phyloP scores from a whole-genome alignment of 352 stramenopile genomes.

The Globisporangium paroecandrum region DNA sequence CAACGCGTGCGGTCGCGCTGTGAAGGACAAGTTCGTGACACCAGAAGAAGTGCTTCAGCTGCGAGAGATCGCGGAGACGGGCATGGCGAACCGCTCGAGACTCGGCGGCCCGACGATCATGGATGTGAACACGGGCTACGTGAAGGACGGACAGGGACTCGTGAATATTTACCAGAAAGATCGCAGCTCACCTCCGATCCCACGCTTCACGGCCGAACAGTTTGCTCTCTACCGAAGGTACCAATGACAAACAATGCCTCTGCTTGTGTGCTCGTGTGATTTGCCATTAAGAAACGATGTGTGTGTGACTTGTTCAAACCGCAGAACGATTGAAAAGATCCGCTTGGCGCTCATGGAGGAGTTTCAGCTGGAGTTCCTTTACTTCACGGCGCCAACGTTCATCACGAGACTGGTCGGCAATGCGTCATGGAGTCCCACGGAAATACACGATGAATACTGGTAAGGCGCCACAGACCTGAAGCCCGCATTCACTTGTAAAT shows the following conservation, averaged over 20 bases:
- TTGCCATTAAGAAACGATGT: no score
- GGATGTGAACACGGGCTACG: constrained; percentile 89
- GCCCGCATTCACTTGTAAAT: constrained; percentile 1
- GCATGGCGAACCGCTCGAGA: constrained; percentile 70
- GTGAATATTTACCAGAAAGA: constrained; percentile 86
- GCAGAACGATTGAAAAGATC: constrained; percentile 74
- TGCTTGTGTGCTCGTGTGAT: neutral
- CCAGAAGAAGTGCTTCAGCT: constrained; percentile 61
- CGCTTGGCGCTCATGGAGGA: constrained; percentile 71
- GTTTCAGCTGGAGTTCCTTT: constrained; percentile 72
- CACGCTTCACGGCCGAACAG: constrained; percentile 75
- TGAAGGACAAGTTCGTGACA: constrained; percentile 77
- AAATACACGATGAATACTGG: constrained; percentile 93
- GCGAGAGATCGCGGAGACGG: constrained; percentile 76
- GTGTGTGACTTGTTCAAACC: neutral
- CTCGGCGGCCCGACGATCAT: constrained; percentile 90
- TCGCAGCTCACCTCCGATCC: constrained; percentile 33
- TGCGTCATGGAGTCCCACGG: constrained; percentile 61
- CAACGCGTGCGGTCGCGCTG: constrained; percentile 58
- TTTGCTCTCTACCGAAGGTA: constrained; percentile 80
- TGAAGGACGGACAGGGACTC: constrained; percentile 83
- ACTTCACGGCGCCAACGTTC: constrained; percentile 93
- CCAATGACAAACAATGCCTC: neutral
- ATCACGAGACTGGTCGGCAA: constrained; percentile 90
- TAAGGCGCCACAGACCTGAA: constrained; percentile 16